Conservation (phyloP, 176 grass and related monocot genomes). For the Ensete glaucum region DNA sequence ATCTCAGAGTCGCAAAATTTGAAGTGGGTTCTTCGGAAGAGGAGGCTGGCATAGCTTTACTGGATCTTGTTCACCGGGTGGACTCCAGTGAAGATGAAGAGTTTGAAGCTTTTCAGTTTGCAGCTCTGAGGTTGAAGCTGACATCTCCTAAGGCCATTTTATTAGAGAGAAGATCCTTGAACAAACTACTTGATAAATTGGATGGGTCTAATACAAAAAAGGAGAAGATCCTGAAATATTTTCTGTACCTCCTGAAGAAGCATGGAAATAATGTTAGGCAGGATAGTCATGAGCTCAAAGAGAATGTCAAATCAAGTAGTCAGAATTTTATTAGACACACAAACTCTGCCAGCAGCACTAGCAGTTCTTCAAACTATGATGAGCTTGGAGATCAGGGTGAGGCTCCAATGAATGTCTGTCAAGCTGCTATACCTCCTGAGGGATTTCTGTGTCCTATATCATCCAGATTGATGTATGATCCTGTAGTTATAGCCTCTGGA, state of each 20-base stretch:
- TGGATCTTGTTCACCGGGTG: conserved; percentile 46
- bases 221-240: conserved; percentile 44
- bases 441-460: conserved; percentile 90
- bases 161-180: conserved; percentile 77
- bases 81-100: conserved; percentile 63
- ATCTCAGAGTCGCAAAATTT: conserved; percentile 60
- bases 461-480: conserved; percentile 73
- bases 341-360: not conserved
- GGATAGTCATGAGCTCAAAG: conserved; percentile 29
- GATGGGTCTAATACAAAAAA: conserved; percentile 54
- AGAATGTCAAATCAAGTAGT: conserved; percentile 29
- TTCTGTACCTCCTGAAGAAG: conserved; percentile 61
- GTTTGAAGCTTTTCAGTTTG: conserved; percentile 51
- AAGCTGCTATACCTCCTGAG: conserved; percentile 37
- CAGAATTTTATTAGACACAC: not conserved
- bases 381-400: conserved; percentile 24
- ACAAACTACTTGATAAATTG: conserved; percentile 54
- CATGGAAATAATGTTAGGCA: conserved; percentile 53
- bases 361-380: conserved; percentile 4
- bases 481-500: conserved; percentile 85
- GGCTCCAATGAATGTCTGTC: conserved; percentile 26
- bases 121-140: conserved; percentile 65
- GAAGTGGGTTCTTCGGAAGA: conserved; percentile 54
- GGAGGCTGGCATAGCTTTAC: conserved; percentile 59
- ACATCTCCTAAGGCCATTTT: conserved; percentile 76